Percentiles rank a stretch among this genome's conserved stretches.
Conservation (phyloP, 2,329 filamentous ascomycete species). For the Pseudogymnoascus sp. region DNA sequence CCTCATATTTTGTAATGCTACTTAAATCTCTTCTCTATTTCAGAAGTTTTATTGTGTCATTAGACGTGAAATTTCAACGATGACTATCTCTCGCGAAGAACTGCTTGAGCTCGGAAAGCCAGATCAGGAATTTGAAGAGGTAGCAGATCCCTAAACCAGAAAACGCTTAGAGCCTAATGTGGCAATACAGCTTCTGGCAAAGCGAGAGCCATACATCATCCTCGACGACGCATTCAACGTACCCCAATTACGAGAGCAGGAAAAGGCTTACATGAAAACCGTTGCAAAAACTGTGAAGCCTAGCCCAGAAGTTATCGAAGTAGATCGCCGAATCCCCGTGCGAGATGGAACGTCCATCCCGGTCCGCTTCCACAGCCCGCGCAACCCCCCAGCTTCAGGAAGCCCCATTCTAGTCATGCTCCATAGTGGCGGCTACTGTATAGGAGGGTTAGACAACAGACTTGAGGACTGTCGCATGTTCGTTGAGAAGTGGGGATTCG, state of each 20-base stretch:
- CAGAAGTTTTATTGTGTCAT: not conserved
- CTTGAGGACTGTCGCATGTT: constrained; percentile 28
- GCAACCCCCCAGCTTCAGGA: constrained; percentile 15
- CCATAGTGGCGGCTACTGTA: constrained; percentile 23
- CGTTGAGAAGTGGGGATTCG: constrained; percentile 26
- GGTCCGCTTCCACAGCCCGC: constrained; percentile 21
- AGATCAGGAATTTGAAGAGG: not conserved
- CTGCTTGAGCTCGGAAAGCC: not conserved
- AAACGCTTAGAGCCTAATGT: not conserved
- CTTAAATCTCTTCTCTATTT: not conserved
- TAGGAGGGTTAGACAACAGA: constrained; percentile 27
- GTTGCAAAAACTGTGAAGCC: not conserved
- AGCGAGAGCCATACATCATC: not conserved
- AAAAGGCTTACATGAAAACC: not conserved
- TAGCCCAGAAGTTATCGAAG: constrained; percentile 14
- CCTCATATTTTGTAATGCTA: not conserved
- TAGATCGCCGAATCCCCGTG: constrained; percentile 20
- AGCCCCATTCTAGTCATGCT: constrained; percentile 11
- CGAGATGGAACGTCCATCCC: constrained; percentile 21
- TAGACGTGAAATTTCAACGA: not conserved
- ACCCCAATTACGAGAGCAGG: not conserved
- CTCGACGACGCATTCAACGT: not conserved
- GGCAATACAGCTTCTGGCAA: not conserved
- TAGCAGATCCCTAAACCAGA: not conserved
- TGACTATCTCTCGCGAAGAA: not conserved